A percentile compares a stretch with the other conserved stretches of the same genome.
Evolutionary conservation across 306 rosid genomes (phyloP).

Genomic region (Abrus precatorius): DNA sequence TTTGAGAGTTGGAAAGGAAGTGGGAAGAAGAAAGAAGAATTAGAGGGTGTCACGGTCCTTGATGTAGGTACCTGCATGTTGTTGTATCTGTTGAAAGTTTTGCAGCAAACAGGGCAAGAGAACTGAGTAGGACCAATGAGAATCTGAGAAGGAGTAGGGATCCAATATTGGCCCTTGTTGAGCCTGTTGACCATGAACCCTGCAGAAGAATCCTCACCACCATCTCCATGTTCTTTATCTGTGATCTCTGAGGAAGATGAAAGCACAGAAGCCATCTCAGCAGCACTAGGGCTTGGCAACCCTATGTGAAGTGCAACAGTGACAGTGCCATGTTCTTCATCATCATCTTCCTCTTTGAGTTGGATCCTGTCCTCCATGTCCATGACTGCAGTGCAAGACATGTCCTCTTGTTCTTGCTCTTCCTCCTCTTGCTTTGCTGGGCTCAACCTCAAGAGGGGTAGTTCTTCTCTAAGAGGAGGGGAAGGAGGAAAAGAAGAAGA

Average conservation of each 20-base stretch:
- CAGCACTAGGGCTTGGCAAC: constrained; percentile 93
- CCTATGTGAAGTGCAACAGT: constrained; percentile 99
- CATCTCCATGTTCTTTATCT: constrained; percentile 50
- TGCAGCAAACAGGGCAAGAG: constrained; percentile 98
- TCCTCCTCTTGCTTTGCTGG: constrained; percentile 54
- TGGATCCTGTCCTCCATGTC: constrained; percentile 49
- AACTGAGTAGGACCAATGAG: constrained; percentile 99
- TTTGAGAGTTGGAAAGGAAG: not conserved
- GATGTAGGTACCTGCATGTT: constrained; percentile 85
- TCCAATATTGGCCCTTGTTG: constrained; percentile 97
- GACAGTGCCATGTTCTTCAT: constrained; percentile 52
- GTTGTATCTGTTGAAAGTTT: constrained; percentile 98
- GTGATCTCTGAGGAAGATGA: constrained; percentile 67
- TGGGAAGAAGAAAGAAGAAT: not conserved
- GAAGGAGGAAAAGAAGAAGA: constrained; percentile 61
- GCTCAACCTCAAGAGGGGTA: constrained; percentile 71
- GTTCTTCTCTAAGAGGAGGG: constrained; percentile 87
- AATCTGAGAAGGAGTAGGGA: constrained; percentile 99
- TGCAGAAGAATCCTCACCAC: constrained; percentile 53
- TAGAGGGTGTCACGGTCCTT: not conserved
- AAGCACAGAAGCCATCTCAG: constrained; percentile 84
- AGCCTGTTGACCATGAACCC: constrained; percentile 62
- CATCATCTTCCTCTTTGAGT: constrained; percentile 38
- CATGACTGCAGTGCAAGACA: constrained; percentile 50
- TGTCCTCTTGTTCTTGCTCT: constrained; percentile 12